Evolutionary conservation across 441 rosid genomes (phyloP).

Genomic region (Adansonia rubrostipa): DNA sequence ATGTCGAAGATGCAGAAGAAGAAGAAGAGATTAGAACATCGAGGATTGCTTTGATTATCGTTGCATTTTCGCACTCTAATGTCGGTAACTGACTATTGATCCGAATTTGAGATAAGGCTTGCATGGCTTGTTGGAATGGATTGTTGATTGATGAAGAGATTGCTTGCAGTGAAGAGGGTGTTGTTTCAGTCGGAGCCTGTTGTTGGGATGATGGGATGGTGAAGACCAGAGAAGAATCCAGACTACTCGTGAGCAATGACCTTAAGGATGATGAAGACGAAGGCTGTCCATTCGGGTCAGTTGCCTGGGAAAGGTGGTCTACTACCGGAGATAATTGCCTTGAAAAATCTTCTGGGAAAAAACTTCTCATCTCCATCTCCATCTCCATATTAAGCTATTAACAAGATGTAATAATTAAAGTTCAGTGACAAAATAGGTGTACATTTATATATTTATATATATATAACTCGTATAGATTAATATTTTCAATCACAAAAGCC

Average conservation of each 20-base stretch:
- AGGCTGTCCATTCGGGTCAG: constrained; percentile 41
- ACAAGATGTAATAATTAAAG: neutral
- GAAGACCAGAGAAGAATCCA: constrained; percentile 58
- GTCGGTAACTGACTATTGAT: constrained; percentile 45
- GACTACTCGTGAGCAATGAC: constrained; percentile 64
- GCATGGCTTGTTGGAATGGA: constrained; percentile 43
- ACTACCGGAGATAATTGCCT: constrained; percentile 36
- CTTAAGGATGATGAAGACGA: constrained; percentile 74
- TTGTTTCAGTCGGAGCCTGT: constrained; percentile 31
- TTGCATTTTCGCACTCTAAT: constrained; percentile 55
- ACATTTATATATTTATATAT: neutral
- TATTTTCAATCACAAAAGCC: neutral
- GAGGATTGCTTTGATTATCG: constrained; percentile 63
- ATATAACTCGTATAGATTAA: neutral
- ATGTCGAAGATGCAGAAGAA: constrained; percentile 44
- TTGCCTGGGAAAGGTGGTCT: constrained; percentile 39
- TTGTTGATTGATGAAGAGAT: neutral
- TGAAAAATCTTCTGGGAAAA: constrained; percentile 58
- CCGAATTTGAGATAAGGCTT: constrained; percentile 37
- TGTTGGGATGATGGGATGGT: constrained; percentile 35
- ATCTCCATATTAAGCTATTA: constrained; percentile 50
- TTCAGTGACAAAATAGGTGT: neutral
- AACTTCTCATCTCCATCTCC: constrained; percentile 53
- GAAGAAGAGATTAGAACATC: constrained; percentile 62
- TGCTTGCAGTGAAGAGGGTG: constrained; percentile 28